Evolutionary conservation across 768 basidiomycete species (phyloP), one percentile per base, ranked within the genome.

Genomic region (Podaxis sp.): DNA sequence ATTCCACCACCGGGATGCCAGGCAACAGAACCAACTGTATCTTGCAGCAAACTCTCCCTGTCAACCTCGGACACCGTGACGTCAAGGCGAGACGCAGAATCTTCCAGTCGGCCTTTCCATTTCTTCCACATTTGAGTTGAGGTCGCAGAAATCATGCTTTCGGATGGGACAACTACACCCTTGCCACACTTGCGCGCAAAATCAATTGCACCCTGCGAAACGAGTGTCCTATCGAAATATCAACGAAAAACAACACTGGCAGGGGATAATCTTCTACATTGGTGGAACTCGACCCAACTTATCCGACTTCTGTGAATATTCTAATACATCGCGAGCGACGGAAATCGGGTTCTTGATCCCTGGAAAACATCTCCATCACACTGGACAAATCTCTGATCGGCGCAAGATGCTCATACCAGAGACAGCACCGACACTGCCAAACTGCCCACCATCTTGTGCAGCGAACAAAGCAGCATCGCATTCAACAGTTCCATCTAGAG

Each of bases 381-480:
- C 32, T 48, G 21, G 10, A 28, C 42, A 36, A 51, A 40, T 4
- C 5, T 38, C 35, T 18, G 28, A 10, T 16, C 14, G 36, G 11
- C 6, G 16, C 32, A 36, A 37, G 13, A 13, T 50, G 7, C 23
- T 38, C 65, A 38, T 66, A 87, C 90, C 89, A 69, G 86, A 78
- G 28, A 89, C 77, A 2, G 91, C 91, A 47, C 89, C 92, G 16
- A 87, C 81, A 64, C 87, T 84, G 27, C 90, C 91, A 68, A 89
- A 93, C 47, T 35, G 50, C 2, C 40, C 46, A 5, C 54, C 53
- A 38, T 37, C 35, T n/a, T 27, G 47, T 2, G 70, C 72, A 23
- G 82, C 81, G 85, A 91, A 90, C 59, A 93, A 75, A 11, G 89
- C 80, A 6, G 91, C 91, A 65, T 93, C 91, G 65, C 91, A 93